A percentile compares a stretch with the other conserved stretches of the same genome.
Conservation (phyloP, 106 monocot species). For the Ottelia alismoides region DNA sequence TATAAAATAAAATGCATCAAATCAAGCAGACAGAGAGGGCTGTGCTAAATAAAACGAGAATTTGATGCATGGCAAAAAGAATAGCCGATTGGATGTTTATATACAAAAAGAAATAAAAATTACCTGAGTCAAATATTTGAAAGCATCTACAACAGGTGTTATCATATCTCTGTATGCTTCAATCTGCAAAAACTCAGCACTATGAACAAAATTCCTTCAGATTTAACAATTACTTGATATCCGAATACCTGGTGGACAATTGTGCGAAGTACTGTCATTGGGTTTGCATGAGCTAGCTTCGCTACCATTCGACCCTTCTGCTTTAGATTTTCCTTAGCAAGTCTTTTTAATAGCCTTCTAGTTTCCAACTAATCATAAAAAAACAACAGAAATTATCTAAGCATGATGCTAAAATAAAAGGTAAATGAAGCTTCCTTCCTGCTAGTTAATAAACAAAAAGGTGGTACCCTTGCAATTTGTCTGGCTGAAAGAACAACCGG, state of each 20-base stretch:
- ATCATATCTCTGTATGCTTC: constrained; percentile 99
- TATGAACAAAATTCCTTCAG: too few relatives aligned
- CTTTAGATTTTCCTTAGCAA: constrained; percentile 99
- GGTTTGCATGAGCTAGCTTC: constrained; percentile 95
- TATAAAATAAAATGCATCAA: too few relatives aligned
- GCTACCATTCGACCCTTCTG: constrained; percentile 96
- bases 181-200: constrained; percentile 37
- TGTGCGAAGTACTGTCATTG: constrained; percentile 96
- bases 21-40: too few relatives aligned
- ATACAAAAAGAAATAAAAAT: too few relatives aligned
- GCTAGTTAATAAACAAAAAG: too few relatives aligned
- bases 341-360: constrained; percentile 82
- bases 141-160: constrained; percentile 95
- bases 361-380: constrained; percentile 72
- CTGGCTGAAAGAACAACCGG: constrained; percentile 82
- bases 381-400: neutral
- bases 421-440: too few relatives aligned
- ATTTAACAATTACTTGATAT: too few relatives aligned
- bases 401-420: too few relatives aligned
- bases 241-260: constrained; percentile 94
- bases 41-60: too few relatives aligned
- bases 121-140: constrained; percentile 98
- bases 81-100: too few relatives aligned
- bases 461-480: constrained; percentile 74
- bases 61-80: too few relatives aligned